A percentile compares a stretch with the other conserved stretches of the same genome.
phyloP scores from a whole-genome alignment of 2,329 filamentous ascomycete species.

The Penicillium griseofulvum region DNA sequence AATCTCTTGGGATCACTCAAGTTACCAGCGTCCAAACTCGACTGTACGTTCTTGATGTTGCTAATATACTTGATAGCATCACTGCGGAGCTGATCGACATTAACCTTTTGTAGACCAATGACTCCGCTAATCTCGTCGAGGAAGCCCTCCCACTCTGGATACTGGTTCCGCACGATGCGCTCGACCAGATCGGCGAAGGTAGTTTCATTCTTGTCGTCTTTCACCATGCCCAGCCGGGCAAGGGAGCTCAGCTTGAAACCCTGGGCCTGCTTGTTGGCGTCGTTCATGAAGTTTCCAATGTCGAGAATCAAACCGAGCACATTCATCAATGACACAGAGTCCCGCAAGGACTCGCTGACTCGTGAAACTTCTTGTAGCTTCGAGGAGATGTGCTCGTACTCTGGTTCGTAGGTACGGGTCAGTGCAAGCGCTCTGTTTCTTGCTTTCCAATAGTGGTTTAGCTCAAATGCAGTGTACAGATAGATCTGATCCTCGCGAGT shows the following conservation, averaged over 20 bases:
- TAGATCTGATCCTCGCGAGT: slow-evolving; percentile 96
- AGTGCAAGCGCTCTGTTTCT: slow-evolving; percentile 87
- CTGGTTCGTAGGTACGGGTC: slow-evolving; percentile 76
- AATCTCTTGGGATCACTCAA: slow-evolving; percentile 96
- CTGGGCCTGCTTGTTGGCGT: slow-evolving; percentile 94
- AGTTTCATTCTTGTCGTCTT: slow-evolving; percentile 97
- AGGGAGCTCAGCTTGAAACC: slow-evolving; percentile 98
- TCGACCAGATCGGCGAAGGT: slow-evolving; percentile 95
- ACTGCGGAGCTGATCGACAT: slow-evolving; percentile 82
- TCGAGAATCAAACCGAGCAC: slow-evolving; percentile 93
- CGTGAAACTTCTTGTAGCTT: slow-evolving; percentile 83
- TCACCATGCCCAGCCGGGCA: slow-evolving; percentile 90
- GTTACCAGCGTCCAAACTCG: slow-evolving; percentile 87
- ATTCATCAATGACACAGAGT: slow-evolving; percentile 92
- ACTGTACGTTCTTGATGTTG: slow-evolving; percentile 91
- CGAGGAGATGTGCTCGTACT: slow-evolving; percentile 86
- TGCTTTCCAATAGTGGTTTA: slow-evolving; percentile 98
- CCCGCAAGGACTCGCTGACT: slow-evolving; percentile 84
- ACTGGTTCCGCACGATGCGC: slow-evolving; percentile 92
- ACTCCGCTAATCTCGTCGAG: slow-evolving; percentile 79
- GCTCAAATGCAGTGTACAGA: slow-evolving; percentile 85
- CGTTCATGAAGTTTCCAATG: slow-evolving; percentile 99
- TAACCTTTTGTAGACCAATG: slow-evolving; percentile 79
- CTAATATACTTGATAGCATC: slow-evolving; percentile 92
- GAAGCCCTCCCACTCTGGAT: slow-evolving; percentile 92